Evolutionary conservation across 2,329 filamentous ascomycete species (phyloP), one percentile per base, ranked within the genome.

Genomic region (Xylariales sp.): DNA sequence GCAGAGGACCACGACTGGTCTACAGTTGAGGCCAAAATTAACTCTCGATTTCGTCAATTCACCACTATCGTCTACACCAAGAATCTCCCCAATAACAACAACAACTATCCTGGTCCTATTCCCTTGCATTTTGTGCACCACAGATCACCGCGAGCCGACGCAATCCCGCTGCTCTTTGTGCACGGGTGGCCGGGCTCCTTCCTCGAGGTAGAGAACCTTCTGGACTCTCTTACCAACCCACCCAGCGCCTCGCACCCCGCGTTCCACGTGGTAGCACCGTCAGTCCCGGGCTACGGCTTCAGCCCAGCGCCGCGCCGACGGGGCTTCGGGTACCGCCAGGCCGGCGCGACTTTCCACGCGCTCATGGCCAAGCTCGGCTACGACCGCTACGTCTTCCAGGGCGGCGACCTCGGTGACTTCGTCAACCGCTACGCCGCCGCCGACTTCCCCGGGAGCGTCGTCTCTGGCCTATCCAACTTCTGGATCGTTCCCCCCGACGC

Each of bases 251-350:
- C 39, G 3, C 25, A 43, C 8, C 63, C 60, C 14, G 58, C 67
- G 4, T 74, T 70, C 50, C 65, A 73, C 45, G 56, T 73, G 23
- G 60, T 75, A 4, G 65, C 63, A 0, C 70, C 70, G 4, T 65
- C 60, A 5, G 46, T 65, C 2, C 66, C 67, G 1, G 67, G 66
- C 15, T 72, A 59, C 41, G 68, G 60, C 10, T 72, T 70, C 46
- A 68, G 62, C 1, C 52, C 57, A 3, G 44, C 50, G 15, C 52
- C 56, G 1, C 44, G 46, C 11, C 47, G 53, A 20, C 44, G 49
- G 0, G 63, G 62, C 0, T 56, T 68, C 19, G 54, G 48, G 3
- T 45, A 51, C 3, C 34, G 37, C 2, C 50, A 62, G 20, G 49
- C 51, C 6, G 62, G 55, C 0, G 44, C 54, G 5, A 52, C 53